Evolutionary conservation across 2,329 filamentous ascomycete genomes (phyloP), one percentile per base, ranked within the genome.

Genomic region (Fusarium hainanense): DNA sequence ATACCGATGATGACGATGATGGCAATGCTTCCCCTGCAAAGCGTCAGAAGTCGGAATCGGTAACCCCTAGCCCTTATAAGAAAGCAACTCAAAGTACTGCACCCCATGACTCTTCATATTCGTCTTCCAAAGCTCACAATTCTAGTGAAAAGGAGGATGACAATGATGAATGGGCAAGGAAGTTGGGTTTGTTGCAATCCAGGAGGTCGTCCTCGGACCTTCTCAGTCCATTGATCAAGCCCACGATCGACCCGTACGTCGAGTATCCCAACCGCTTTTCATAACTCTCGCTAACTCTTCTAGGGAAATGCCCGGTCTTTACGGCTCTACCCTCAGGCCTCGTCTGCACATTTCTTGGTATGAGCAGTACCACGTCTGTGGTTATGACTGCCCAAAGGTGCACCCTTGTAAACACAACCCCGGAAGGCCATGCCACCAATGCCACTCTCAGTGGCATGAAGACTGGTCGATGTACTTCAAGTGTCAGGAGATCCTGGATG

Each of bases 281-380:
- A 25, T 14, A 13, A 11, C 40, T 1, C 14, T 3, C 14, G 49
- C 63, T 70, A 41, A 74, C 32, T 44, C 34, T 34, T 37, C 30
- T 20, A 66, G 63, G 42, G 72, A 75, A 30, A 71, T 74, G 16
- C 62, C 72, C 6, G 62, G 52, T 25, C 27, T 72, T 7, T 63
- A 67, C 28, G 54, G 67, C 27, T 71, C 72, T 11, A 47, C 55
- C 6, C 20, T 46, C 27, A 58, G 63, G 34, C 34, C 59, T 7
- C 59, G 72, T 11, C 46, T 49, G 3, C 51, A 69, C 28, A 61
- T 69, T 55, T 69, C 67, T 34, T 74, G 72, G 72, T 74, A 70
- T 13, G 72, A 74, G 40, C 70, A 74, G 51, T 64, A 43, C 20
- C 72, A 75, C 42, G 11, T 9, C 11, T 21, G 68, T 10, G 69